These are phyloP conservation scores for Arthrinium phaeospermum DNA, from an alignment of 2,329 filamentous ascomycete genomes.

Conservation along the genomic window DNA sequence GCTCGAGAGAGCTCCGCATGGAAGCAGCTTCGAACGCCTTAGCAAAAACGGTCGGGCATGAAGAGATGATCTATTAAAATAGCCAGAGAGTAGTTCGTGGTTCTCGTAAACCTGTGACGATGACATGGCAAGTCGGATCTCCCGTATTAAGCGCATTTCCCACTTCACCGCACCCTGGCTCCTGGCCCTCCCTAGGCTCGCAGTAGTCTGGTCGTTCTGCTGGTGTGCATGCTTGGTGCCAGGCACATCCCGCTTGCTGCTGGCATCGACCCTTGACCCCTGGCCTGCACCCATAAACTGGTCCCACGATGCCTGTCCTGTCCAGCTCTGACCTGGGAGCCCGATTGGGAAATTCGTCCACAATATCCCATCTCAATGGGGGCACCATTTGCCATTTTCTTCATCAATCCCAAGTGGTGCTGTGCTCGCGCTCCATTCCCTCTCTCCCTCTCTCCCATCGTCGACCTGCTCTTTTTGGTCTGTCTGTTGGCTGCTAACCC, in stretches of 20 bases:
- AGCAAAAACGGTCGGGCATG: conserved; percentile 16
- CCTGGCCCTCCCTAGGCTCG: not conserved
- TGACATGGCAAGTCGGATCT: conserved; percentile 13
- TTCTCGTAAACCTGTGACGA: not conserved
- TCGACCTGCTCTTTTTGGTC: conserved; percentile 8
- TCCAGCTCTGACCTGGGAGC: conserved; percentile 8
- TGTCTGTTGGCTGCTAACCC: conserved; percentile 13
- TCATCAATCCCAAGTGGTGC: conserved; percentile 10
- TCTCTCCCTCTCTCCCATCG: conserved; percentile 8
- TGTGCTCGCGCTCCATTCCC: not conserved
- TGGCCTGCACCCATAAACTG: not conserved
- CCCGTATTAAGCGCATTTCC: conserved; percentile 11
- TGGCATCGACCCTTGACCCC: conserved; percentile 7
- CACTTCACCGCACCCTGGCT: not conserved
- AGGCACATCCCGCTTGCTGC: conserved; percentile 9
- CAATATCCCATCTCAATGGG: conserved; percentile 17
- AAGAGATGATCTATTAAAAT: conserved; percentile 14
- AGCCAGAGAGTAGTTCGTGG: not conserved
- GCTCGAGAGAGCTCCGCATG: not conserved
- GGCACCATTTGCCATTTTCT: conserved; percentile 15
- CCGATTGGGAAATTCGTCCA: conserved; percentile 18
- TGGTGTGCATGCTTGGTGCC: not conserved
- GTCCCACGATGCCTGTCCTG: conserved; percentile 8
- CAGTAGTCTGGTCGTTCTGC: not conserved
- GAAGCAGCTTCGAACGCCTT: not conserved